These are phyloP conservation scores for Phaeosphaeriaceae sp. DNA, from an alignment of 2,329 filamentous ascomycete species.

Conservation along the genomic window DNA sequence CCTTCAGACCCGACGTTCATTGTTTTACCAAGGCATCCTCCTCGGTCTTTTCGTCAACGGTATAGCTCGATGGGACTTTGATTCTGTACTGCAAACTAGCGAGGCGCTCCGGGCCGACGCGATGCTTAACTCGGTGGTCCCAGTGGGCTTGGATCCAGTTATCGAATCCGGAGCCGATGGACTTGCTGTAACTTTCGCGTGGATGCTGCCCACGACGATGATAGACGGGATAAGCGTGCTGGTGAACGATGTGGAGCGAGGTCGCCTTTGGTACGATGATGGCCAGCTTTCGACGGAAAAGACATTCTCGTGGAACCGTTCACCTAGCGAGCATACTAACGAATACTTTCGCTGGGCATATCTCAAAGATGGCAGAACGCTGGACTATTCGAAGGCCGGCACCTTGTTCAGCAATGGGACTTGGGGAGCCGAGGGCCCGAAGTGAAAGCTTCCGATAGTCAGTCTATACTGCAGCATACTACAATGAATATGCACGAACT, in stretches of 20 bases:
- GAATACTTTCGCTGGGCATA: conserved; percentile 48
- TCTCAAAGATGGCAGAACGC: conserved; percentile 31
- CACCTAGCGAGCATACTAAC: conserved; percentile 36
- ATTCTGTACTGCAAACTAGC: conserved; percentile 79
- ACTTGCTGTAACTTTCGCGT: conserved; percentile 66
- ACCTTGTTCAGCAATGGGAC: conserved; percentile 36
- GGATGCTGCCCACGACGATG: conserved; percentile 46
- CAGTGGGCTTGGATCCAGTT: conserved; percentile 36
- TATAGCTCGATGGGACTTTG: conserved; percentile 47
- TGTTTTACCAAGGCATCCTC: conserved; percentile 46
- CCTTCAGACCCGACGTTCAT: conserved; percentile 43
- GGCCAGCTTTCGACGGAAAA: conserved; percentile 8
- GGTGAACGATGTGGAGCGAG: conserved; percentile 82
- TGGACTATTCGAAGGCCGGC: conserved; percentile 43
- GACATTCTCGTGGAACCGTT: conserved; percentile 48
- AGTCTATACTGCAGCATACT: background rate
- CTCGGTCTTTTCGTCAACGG: conserved; percentile 48
- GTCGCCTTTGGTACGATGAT: conserved; percentile 35
- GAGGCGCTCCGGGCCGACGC: conserved; percentile 67
- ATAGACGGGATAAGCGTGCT: conserved; percentile 80
- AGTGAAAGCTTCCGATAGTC: background rate
- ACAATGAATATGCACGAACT: background rate
- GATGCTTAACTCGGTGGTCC: conserved; percentile 66
- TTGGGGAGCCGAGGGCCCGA: conserved; percentile 33
- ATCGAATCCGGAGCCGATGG: conserved; percentile 38